Conservation (phyloP, 768 basidiomycete genomes). For the Leccinum truebloodii region DNA sequence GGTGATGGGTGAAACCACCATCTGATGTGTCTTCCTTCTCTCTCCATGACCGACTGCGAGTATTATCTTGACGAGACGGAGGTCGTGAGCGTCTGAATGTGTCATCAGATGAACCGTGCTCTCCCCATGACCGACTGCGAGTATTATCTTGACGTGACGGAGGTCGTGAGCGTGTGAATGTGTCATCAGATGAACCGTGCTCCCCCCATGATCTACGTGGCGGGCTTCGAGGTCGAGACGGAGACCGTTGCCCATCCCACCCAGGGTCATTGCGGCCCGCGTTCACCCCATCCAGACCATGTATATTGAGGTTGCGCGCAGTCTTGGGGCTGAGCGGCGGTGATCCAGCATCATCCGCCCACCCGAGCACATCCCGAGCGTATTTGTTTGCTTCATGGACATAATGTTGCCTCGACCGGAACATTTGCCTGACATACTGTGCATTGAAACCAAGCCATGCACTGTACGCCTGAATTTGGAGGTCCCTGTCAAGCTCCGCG, state of each 20-base stretch:
- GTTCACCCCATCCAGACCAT: conserved; percentile 35
- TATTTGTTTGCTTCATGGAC: conserved; percentile 43
- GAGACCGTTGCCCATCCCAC: conserved; percentile 3
- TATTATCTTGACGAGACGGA: conserved; percentile 5
- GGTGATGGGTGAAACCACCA: background rate
- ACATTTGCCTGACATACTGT: conserved; percentile 35
- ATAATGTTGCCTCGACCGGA: conserved; percentile 41
- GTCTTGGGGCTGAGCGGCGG: conserved; percentile 45
- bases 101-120: background rate
- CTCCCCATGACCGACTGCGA: conserved; percentile 2
- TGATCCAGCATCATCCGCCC: conserved; percentile 30
- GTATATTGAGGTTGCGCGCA: conserved; percentile 53
- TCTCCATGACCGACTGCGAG: conserved; percentile 3
- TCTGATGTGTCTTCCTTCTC: background rate
- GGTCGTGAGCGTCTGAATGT: background rate
- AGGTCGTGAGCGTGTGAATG: conserved; percentile 1
- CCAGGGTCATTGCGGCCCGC: conserved; percentile 3
- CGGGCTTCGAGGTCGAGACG: conserved; percentile 1
- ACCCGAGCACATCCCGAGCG: conserved; percentile 39
- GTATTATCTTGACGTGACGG: conserved; percentile 9
- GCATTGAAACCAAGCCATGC: conserved; percentile 63
- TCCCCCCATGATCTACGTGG: conserved; percentile 11
- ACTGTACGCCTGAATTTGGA: conserved; percentile 53
- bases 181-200: background rate
- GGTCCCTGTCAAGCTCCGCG: conserved; percentile 34